Conservation (phyloP, 768 basidiomycete species). For the Rossbeevera mucosa region DNA sequence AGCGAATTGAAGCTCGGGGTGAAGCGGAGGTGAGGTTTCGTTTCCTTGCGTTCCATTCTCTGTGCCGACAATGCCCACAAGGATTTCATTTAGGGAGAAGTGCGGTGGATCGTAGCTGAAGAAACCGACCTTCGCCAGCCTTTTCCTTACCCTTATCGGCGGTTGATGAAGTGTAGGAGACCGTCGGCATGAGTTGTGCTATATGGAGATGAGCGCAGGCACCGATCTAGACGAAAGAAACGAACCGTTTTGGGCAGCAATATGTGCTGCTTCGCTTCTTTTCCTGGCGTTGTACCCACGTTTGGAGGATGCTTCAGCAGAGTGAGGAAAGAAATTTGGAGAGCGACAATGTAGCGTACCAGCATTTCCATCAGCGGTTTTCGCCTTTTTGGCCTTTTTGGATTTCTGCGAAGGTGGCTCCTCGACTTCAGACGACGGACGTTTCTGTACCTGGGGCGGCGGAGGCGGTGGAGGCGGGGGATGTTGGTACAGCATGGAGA, state of each 20-base stretch:
- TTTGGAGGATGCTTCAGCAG: slow-evolving; percentile 41
- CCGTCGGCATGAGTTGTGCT: slow-evolving; percentile 45
- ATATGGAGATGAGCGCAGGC: slow-evolving; percentile 14
- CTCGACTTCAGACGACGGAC: slow-evolving; percentile 36
- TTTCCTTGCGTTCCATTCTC: slow-evolving; percentile 28
- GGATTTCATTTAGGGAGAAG: slow-evolving; percentile 13
- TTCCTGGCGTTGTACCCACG: slow-evolving; percentile 71
- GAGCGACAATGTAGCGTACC: slow-evolving; percentile 21
- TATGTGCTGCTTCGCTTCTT: slow-evolving; percentile 64
- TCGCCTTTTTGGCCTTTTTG: slow-evolving; percentile 44
- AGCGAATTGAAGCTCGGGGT: slow-evolving; percentile 70
- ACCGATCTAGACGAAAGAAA: slow-evolving; percentile 8
- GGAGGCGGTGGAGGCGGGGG: slow-evolving; percentile 26
- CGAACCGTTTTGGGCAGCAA: slow-evolving; percentile 61
- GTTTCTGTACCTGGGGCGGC: slow-evolving; percentile 32
- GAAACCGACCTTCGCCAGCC: slow-evolving; percentile 35
- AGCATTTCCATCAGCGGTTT: slow-evolving; percentile 33
- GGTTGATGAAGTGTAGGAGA: slow-evolving; percentile 37
- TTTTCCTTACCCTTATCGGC: slow-evolving; percentile 45
- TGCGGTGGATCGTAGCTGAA: not conserved
- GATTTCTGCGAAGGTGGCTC: slow-evolving; percentile 40
- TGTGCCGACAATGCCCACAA: slow-evolving; percentile 29
- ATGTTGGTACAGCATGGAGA: slow-evolving; percentile 28
- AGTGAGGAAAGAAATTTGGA: slow-evolving; percentile 9
- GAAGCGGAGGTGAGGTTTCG: slow-evolving; percentile 34